Evolutionary conservation across 2,329 filamentous ascomycete species (phyloP).

Genomic region (Aspergillus piperis): DNA sequence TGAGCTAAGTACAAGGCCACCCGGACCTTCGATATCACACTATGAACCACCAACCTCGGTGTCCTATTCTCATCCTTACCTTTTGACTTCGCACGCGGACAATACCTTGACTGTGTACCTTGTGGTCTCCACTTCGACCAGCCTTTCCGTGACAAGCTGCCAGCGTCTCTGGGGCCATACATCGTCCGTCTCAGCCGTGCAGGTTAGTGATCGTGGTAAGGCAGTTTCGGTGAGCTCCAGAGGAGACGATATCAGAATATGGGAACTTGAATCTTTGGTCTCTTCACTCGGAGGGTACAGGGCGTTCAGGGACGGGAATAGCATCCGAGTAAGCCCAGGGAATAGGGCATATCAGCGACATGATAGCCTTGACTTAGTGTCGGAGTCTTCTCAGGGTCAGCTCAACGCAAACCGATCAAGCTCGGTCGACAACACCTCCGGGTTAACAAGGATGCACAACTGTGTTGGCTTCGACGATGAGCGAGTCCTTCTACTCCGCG

Average conservation of each 20-base stretch:
- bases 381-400: conserved; percentile 19
- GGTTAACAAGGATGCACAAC: conserved; percentile 50
- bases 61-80: conserved; percentile 79
- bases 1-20: conserved; percentile 15
- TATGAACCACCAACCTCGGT: conserved; percentile 60
- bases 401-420: conserved; percentile 19
- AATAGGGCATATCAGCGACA: conserved; percentile 19
- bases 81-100: conserved; percentile 79
- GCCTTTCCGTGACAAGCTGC: conserved; percentile 69
- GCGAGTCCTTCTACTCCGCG: conserved; percentile 82
- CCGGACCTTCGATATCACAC: conserved; percentile 36
- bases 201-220: conserved; percentile 81
- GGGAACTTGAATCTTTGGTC: conserved; percentile 79
- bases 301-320: conserved; percentile 50
- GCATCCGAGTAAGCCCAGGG: conserved; percentile 55
- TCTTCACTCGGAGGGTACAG: conserved; percentile 49
- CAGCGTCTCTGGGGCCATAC: conserved; percentile 88
- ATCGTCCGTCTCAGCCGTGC: conserved; percentile 80
- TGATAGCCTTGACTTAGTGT: conserved; percentile 5
- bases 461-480: conserved; percentile 91
- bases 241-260: conserved; percentile 80
- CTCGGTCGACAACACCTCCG: conserved; percentile 38
- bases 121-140: conserved; percentile 69
- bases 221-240: conserved; percentile 82
- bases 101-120: conserved; percentile 84